These are phyloP conservation scores for Podaxis sp. DNA, from an alignment of 768 basidiomycete species.

Conservation along the genomic window DNA sequence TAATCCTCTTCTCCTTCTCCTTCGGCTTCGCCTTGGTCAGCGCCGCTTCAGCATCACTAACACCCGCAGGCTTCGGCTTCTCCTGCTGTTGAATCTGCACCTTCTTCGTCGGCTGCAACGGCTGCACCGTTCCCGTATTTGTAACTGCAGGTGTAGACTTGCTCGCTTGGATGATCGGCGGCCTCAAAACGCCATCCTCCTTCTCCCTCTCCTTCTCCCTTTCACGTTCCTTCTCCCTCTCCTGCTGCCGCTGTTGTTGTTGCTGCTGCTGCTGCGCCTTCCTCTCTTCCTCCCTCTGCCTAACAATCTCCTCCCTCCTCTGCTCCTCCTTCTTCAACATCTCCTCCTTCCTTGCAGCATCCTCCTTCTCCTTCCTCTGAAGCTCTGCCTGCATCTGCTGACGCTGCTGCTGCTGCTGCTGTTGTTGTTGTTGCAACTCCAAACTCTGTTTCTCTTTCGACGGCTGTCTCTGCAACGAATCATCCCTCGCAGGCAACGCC, in stretches of 20 bases:
- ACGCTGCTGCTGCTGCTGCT: slow-evolving; percentile 27
- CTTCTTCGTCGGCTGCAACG: slow-evolving; percentile 75
- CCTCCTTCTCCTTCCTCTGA: slow-evolving; percentile 8
- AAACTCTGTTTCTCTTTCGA: not conserved
- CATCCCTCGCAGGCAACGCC: slow-evolving; percentile 45
- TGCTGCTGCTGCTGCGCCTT: slow-evolving; percentile 22
- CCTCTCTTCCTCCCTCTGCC: slow-evolving; percentile 27
- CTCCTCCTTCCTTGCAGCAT: slow-evolving; percentile 23
- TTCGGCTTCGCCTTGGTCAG: slow-evolving; percentile 61
- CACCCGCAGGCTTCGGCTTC: slow-evolving; percentile 42
- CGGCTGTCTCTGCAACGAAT: slow-evolving; percentile 35
- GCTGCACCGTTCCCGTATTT: slow-evolving; percentile 59
- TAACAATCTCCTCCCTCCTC: slow-evolving; percentile 34
- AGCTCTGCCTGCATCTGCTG: slow-evolving; percentile 24
- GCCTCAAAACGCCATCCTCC: slow-evolving; percentile 19
- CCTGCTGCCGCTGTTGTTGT: slow-evolving; percentile 23
- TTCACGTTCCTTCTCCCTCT: slow-evolving; percentile 20
- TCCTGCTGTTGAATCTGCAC: slow-evolving; percentile 56
- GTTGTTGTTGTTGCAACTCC: slow-evolving; percentile 15
- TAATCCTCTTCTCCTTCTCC: slow-evolving; percentile 90
- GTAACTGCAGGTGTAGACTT: slow-evolving; percentile 46
- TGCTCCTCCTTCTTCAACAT: slow-evolving; percentile 22
- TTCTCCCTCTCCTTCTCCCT: slow-evolving; percentile 21
- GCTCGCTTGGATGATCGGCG: slow-evolving; percentile 25
- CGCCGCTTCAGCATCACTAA: slow-evolving; percentile 56